Conservation (phyloP, 352 stramenopile genomes). For the Phytophthora pluvialis region DNA sequence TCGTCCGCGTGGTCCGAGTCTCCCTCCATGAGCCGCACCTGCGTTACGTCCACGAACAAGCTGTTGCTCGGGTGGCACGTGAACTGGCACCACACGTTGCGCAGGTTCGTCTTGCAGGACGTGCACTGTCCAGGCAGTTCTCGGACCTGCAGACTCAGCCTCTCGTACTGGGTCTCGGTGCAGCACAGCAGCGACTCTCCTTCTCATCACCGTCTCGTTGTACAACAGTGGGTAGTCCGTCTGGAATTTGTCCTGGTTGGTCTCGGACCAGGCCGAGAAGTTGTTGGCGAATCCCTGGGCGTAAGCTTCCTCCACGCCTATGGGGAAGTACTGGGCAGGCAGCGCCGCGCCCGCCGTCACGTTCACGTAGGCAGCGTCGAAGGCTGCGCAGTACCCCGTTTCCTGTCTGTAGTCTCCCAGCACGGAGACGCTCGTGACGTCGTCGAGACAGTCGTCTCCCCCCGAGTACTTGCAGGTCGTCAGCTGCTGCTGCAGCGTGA, state of each 20-base stretch:
- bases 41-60: slow-evolving; percentile 72
- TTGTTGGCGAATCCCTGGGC: slow-evolving; percentile 68
- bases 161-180: slow-evolving; percentile 77
- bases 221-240: slow-evolving; percentile 76
- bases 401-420: slow-evolving; percentile 64
- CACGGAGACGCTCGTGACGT: slow-evolving; percentile 52
- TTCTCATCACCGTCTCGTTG: slow-evolving; percentile 55
- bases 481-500: slow-evolving; percentile 49
- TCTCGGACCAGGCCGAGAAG: slow-evolving; percentile 69
- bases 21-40: slow-evolving; percentile 67
- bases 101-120: slow-evolving; percentile 75
- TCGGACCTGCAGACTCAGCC: slow-evolving; percentile 64
- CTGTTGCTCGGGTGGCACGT: slow-evolving; percentile 83
- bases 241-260: slow-evolving; percentile 70
- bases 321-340: slow-evolving; percentile 72
- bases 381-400: slow-evolving; percentile 57
- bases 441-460: slow-evolving; percentile 60
- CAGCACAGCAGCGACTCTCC: slow-evolving; percentile 73
- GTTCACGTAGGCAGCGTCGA: slow-evolving; percentile 74
- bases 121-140: slow-evolving; percentile 65
- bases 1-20: slow-evolving; percentile 52
- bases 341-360: slow-evolving; percentile 43
- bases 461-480: slow-evolving; percentile 77
- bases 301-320: slow-evolving; percentile 59
- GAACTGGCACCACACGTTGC: slow-evolving; percentile 84